Evolutionary conservation across 2,329 filamentous ascomycete genomes (phyloP).

Genomic region (Penicillium brasilianum): DNA sequence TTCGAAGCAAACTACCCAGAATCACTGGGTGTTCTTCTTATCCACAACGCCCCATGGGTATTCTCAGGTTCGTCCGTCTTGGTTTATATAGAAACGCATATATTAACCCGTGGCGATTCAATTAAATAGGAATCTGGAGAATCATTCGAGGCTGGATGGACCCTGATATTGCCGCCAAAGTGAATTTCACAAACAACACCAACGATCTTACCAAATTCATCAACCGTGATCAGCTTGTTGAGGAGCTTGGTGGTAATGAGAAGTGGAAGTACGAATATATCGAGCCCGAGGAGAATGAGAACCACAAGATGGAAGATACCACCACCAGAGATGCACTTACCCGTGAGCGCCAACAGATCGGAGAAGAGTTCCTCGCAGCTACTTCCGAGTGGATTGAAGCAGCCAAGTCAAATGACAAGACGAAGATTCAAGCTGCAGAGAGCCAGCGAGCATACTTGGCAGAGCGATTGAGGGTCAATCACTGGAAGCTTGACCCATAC

Average conservation of each 20-base stretch:
- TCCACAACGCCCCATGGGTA: constrained; percentile 94
- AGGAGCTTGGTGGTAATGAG: constrained; percentile 82
- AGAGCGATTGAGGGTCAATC: constrained; percentile 69
- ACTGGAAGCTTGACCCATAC: constrained; percentile 90
- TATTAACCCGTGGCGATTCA: background rate
- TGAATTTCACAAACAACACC: constrained; percentile 83
- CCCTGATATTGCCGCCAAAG: constrained; percentile 90
- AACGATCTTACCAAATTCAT: constrained; percentile 80
- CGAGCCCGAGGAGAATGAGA: constrained; percentile 76
- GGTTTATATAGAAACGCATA: background rate
- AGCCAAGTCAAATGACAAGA: constrained; percentile 48
- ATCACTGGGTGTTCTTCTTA: constrained; percentile 80
- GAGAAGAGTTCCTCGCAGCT: constrained; percentile 72
- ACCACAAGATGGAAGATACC: constrained; percentile 71
- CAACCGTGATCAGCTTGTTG: constrained; percentile 68
- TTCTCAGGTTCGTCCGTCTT: constrained; percentile 71
- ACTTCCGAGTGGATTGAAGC: constrained; percentile 75
- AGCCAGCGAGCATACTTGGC: constrained; percentile 66
- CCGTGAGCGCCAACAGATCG: constrained; percentile 66
- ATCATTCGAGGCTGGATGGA: constrained; percentile 95
- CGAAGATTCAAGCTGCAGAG: constrained; percentile 56
- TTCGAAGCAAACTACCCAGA: constrained; percentile 98
- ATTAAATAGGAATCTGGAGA: constrained; percentile 76
- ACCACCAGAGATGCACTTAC: constrained; percentile 67
- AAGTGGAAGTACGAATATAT: constrained; percentile 80